Base-by-base conservation (phyloP, 2,329 filamentous ascomycete species). In the Colletotrichum incanum region DNA sequence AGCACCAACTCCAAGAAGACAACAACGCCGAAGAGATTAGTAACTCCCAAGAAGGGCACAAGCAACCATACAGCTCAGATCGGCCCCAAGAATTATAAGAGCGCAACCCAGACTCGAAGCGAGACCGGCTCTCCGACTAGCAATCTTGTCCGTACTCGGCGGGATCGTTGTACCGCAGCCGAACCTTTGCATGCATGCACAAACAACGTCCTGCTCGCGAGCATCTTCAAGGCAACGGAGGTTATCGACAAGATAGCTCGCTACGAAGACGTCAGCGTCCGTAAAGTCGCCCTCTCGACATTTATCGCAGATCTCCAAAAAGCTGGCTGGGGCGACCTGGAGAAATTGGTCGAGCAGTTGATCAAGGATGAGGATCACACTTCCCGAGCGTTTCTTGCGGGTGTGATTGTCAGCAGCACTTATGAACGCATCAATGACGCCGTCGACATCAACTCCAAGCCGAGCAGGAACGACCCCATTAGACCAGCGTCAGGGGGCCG, bases 11-110 rank as follows among this genome's bases (percentile, higher is more conserved):
- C 28, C 5, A 49, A 14, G 23, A 50, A 62, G 20, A 11, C 6
- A 5, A n/a, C 7, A 18, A 34, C 23, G 8, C 8, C 55, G 0
- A 58, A 58, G 55, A 58, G 9, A 16, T 18, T 5, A 9, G 16
- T 5, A 14, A 60, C 37, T 9, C 26, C 26, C 2, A 45, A 23
- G 20, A 26, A 16, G 20, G n/a, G 5, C 2, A 23, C 5, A 11
- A 4, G 1, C 5, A 23, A 5, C 3, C 20, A 5, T 18, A 28
- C 1, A 11, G 3, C 2, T 5, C 9, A 1, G 1, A 5, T 5
- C 31, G 20, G 20, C 20, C 23, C 52, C 11, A 2, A 0, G 1
- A 23, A 55, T 2, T 5, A 12, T 20, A 23, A 7, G 8, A 37
- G 12, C 6, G 0, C 5, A 14, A 2, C 5, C 1, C 31, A 20